Evolutionary conservation across 73 alveolate species (phyloP), one percentile per base, ranked within the genome.

Genomic region (Symbiodinium natans): DNA sequence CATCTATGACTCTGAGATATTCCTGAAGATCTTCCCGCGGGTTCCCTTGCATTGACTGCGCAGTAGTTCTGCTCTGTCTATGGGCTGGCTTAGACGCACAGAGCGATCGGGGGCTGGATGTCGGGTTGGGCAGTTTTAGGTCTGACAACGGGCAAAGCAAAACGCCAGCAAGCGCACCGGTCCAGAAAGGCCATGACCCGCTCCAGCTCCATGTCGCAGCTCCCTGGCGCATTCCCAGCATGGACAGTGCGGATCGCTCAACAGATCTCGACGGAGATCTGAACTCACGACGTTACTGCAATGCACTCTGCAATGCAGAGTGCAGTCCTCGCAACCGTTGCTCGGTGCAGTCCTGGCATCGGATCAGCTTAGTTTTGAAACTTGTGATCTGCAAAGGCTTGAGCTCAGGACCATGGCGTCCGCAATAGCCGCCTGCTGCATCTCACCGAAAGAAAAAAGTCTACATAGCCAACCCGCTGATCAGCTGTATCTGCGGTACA

Each of bases 151-250:
- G n/a, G n/a, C n/a, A n/a, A n/a, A n/a, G n/a, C n/a, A n/a, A n/a
- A n/a, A n/a, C n/a, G n/a, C n/a, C n/a, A n/a, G 68, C 68, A 6
- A 9, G 27, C 82, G 94, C 94, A 41, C 95, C 95, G 68, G 74
- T 59, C 95, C 74, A 88, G n/a, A 40, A 88, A 88, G 83, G 95
- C 86, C 74, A 88, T 39, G n/a, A 88, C 95, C 10, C 95, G 85
- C 86, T 88, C 86, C 1, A 88, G 86, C 41, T 88, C 95, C 41
- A 34, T 41, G 8, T 25, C 74, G 21, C 86, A 83, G 43, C 86
- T 68, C 39, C 95, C 95, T 88, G 41, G 29, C 42, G 34, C 11
- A 15, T 4, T 27, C 25, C 87, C 56, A 13, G 11, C 0, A 52
- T 23, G n/a, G n/a, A 1, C 71, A n/a, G n/a, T n/a, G n/a, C n/a